A percentile compares a stretch with the other conserved stretches of the same genome.
These are phyloP conservation scores for Besnoitia besnoiti DNA, from an alignment of 169 alveolate genomes.

Conservation along the genomic window DNA sequence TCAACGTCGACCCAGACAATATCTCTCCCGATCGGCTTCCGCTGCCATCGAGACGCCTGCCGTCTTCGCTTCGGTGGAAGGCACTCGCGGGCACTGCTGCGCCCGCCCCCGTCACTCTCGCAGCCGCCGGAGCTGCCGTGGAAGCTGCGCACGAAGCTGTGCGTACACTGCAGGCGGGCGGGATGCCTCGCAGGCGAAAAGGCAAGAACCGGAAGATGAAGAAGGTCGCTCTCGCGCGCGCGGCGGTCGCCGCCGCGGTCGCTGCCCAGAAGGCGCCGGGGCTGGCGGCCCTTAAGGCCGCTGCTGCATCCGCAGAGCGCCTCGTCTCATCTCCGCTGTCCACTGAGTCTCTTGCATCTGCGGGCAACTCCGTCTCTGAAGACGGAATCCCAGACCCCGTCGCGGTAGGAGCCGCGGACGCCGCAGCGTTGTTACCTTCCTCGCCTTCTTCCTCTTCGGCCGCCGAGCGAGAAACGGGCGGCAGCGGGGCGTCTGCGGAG, in stretches of 20 bases:
- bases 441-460: not conserved
- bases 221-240: slow-evolving; percentile 12
- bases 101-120: not conserved
- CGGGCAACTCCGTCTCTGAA: no score
- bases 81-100: slow-evolving; percentile 2
- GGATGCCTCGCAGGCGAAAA: not conserved
- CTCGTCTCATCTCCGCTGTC: not conserved
- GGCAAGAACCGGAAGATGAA: not conserved
- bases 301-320: not conserved
- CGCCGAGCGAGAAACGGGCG: not conserved
- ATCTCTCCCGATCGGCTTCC: not conserved
- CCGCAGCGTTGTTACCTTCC: no score
- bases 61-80: slow-evolving; percentile 29
- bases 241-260: slow-evolving; percentile 42
- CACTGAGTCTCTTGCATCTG: no score
- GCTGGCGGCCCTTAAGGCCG: not conserved
- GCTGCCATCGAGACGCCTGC: not conserved
- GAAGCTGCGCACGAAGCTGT: slow-evolving; percentile 11
- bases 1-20: not conserved
- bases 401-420: no score
- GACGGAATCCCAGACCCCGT: no score
- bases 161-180: not conserved
- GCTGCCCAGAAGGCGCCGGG: slow-evolving; percentile 43
- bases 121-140: not conserved
- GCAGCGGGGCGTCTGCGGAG: not conserved